phyloP scores from a whole-genome alignment of 345 rosid genomes.

The Camelina sativa region DNA sequence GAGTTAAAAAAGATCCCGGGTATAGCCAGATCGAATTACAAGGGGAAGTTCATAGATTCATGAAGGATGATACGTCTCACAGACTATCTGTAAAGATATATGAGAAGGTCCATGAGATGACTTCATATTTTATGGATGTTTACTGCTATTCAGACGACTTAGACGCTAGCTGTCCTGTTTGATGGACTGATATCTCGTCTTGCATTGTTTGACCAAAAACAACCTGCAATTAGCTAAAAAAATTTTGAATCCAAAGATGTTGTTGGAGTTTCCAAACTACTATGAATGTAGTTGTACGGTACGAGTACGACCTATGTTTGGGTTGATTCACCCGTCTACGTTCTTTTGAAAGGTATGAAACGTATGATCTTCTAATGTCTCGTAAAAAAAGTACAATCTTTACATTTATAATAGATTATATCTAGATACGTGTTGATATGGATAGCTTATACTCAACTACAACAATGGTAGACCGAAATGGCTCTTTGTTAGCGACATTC shows the following conservation, averaged over 20 bases:
- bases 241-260: background rate
- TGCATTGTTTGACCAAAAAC: slow-evolving; percentile 24
- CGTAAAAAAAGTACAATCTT: too few relatives aligned
- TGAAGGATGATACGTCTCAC: slow-evolving; percentile 61
- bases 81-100: slow-evolving; percentile 50
- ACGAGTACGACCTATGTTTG: too few relatives aligned
- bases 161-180: slow-evolving; percentile 18
- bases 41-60: slow-evolving; percentile 57
- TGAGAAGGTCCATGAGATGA: slow-evolving; percentile 52
- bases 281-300: too few relatives aligned
- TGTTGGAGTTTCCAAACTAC: too few relatives aligned
- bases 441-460: too few relatives aligned
- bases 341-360: too few relatives aligned
- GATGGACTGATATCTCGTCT: slow-evolving; percentile 32
- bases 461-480: too few relatives aligned
- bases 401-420: too few relatives aligned
- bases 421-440: too few relatives aligned
- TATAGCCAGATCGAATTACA: slow-evolving; percentile 70
- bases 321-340: too few relatives aligned
- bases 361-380: too few relatives aligned
- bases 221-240: background rate
- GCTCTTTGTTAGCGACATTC: too few relatives aligned
- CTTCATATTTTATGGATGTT: slow-evolving; percentile 49
- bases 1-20: slow-evolving; percentile 65
- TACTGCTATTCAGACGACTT: slow-evolving; percentile 39